Conservation (phyloP, 2,329 filamentous ascomycete species). For the Paracorniculantispora psalliotae region DNA sequence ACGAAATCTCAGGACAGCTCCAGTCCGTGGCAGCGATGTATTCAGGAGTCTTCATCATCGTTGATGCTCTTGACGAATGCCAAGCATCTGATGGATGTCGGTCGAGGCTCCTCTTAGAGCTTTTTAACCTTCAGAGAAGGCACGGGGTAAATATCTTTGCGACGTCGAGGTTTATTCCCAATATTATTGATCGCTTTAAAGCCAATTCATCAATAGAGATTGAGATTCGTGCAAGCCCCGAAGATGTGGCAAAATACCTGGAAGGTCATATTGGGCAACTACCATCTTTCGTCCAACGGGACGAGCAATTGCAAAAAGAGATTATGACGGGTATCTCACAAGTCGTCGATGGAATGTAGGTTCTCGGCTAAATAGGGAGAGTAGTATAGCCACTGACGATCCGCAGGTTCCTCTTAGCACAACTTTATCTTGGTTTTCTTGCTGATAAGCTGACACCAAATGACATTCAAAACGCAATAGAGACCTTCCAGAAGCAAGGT, state of each 20-base stretch:
- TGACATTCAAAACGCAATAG: conserved; percentile 20
- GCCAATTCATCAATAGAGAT: neutral
- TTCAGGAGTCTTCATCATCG: conserved; percentile 16
- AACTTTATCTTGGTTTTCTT: conserved; percentile 6
- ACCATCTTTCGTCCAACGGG: neutral
- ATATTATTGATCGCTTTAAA: conserved; percentile 13
- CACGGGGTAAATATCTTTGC: conserved; percentile 16
- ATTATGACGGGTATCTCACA: conserved; percentile 10
- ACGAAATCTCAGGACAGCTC: conserved; percentile 10
- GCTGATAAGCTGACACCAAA: conserved; percentile 21
- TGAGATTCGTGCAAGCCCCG: conserved; percentile 16
- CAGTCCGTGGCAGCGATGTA: neutral
- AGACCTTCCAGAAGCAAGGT: neutral
- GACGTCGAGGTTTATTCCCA: conserved; percentile 21
- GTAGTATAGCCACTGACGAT: neutral
- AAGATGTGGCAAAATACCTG: conserved; percentile 17
- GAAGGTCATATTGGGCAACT: neutral
- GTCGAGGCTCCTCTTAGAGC: neutral
- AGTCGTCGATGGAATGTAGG: conserved; percentile 11
- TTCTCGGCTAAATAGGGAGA: neutral
- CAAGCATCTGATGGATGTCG: neutral
- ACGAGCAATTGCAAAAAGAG: conserved; percentile 11
- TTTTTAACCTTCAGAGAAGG: neutral
- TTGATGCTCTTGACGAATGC: conserved; percentile 26
- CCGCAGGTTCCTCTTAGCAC: conserved; percentile 13